Conservation (phyloP, 768 basidiomycete genomes). For the Leccinum barrowsii region DNA sequence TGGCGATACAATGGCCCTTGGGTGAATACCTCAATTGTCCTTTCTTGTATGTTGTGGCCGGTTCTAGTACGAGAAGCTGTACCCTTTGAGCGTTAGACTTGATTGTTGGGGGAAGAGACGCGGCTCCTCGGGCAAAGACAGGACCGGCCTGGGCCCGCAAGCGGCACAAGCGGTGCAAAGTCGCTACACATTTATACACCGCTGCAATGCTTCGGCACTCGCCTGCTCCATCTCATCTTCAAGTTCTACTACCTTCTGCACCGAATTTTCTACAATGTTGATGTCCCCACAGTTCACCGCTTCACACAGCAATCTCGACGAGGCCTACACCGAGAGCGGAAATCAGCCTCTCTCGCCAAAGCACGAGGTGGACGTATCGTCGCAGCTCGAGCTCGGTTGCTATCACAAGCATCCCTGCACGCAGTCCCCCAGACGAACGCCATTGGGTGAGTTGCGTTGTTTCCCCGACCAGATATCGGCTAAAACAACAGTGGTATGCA, state of each 20-base stretch:
- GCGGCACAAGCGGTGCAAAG: slow-evolving; percentile 26
- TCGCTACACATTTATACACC: slow-evolving; percentile 25
- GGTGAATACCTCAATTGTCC: slow-evolving; percentile 12
- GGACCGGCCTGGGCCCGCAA: slow-evolving; percentile 11
- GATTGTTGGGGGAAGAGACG: not conserved
- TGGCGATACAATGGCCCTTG: not conserved
- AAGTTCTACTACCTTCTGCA: slow-evolving; percentile 4
- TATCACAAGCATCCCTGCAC: slow-evolving; percentile 14
- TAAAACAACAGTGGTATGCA: slow-evolving; percentile 2
- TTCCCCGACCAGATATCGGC: not conserved
- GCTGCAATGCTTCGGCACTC: slow-evolving; percentile 1
- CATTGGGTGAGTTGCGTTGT: slow-evolving; percentile 25
- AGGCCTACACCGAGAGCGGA: slow-evolving; percentile 9
- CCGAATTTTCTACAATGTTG: slow-evolving; percentile 12
- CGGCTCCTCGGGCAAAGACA: slow-evolving; percentile 5
- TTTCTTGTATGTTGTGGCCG: slow-evolving; percentile 8
- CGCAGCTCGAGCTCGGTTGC: slow-evolving; percentile 18
- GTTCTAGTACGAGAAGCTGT: slow-evolving; percentile 3
- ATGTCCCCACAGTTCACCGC: slow-evolving; percentile 14
- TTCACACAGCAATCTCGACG: not conserved
- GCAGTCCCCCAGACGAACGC: slow-evolving; percentile 12
- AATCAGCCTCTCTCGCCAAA: slow-evolving; percentile 18
- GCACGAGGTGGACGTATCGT: slow-evolving; percentile 13
- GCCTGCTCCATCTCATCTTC: slow-evolving; percentile 12
- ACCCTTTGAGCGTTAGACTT: slow-evolving; percentile 3